These are phyloP conservation scores for Whalleya microplaca DNA, from an alignment of 2,329 filamentous ascomycete species.

Conservation along the genomic window DNA sequence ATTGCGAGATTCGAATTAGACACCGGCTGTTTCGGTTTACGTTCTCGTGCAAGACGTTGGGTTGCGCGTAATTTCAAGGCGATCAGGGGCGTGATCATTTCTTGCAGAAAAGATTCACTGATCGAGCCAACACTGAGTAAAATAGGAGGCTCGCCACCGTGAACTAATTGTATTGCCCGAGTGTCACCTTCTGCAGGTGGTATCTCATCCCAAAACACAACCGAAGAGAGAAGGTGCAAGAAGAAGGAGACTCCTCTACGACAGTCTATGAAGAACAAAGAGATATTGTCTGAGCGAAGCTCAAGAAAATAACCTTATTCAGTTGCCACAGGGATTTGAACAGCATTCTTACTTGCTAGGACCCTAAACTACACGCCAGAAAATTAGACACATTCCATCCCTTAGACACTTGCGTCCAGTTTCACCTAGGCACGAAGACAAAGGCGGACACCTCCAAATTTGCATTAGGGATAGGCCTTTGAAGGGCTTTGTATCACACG, in stretches of 20 bases:
- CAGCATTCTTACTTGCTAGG: slow-evolving; percentile 23
- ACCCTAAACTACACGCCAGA: slow-evolving; percentile 6
- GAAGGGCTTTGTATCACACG: slow-evolving; percentile 4
- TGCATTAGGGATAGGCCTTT: background rate
- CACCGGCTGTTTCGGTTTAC: no score
- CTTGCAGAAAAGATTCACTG: slow-evolving; percentile 3
- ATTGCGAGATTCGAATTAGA: background rate
- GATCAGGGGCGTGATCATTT: slow-evolving; percentile 22
- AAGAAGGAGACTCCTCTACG: slow-evolving; percentile 12
- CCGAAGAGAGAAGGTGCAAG: slow-evolving; percentile 2
- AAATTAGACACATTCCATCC: slow-evolving; percentile 24
- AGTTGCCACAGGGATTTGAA: slow-evolving; percentile 10
- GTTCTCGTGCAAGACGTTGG: background rate
- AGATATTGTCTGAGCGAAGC: background rate
- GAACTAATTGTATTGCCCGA: background rate
- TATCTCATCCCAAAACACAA: background rate
- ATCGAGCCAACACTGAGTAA: background rate
- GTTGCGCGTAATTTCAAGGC: slow-evolving; percentile 15
- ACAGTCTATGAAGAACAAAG: slow-evolving; percentile 18
- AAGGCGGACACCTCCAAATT: slow-evolving; percentile 24
- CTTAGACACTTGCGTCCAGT: slow-evolving; percentile 15
- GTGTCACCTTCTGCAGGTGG: background rate
- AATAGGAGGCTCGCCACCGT: slow-evolving; percentile 1
- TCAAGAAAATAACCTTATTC: slow-evolving; percentile 3
- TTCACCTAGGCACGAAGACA: slow-evolving; percentile 17